A percentile compares a stretch with the other conserved stretches of the same genome.
Evolutionary conservation across 1,139 yeast genomes (phyloP).

Genomic region (Hyphopichia khmerensis): DNA sequence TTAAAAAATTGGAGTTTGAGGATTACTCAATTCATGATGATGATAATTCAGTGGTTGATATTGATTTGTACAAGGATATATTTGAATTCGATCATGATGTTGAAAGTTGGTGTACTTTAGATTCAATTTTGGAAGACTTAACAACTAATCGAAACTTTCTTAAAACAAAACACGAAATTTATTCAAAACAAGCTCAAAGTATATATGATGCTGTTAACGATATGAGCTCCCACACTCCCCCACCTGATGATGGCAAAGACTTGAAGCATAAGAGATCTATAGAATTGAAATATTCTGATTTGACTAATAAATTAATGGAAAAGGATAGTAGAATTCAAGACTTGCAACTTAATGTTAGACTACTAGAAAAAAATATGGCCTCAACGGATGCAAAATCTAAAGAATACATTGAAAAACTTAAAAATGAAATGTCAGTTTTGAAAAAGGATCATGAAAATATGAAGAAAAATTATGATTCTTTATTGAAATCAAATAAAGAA

Average conservation of each 20-base stretch:
- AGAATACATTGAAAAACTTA: conserved; percentile 22
- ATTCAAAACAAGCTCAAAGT: conserved; percentile 5
- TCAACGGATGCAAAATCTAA: conserved; percentile 30
- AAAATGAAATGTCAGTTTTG: conserved; percentile 20
- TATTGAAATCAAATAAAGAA: conserved; percentile 16
- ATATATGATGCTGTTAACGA: conserved; percentile 4
- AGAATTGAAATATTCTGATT: conserved; percentile 4
- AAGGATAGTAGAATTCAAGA: conserved; percentile 37
- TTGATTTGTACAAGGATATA: conserved; percentile 5
- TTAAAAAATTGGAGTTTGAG: conserved; percentile 8
- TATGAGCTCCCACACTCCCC: conserved; percentile 1
- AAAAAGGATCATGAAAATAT: conserved; percentile 18
- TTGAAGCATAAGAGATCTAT: neutral
- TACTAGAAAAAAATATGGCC: conserved; percentile 41
- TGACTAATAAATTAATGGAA: conserved; percentile 14
- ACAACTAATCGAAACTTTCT: neutral
- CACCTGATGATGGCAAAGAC: neutral
- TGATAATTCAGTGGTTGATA: neutral
- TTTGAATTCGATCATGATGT: conserved; percentile 6
- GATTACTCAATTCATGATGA: conserved; percentile 2
- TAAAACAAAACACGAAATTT: neutral
- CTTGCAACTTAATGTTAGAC: conserved; percentile 39
- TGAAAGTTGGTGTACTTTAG: conserved; percentile 5
- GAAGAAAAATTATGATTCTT: conserved; percentile 13
- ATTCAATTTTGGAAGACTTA: neutral